Evolutionary conservation across 1,139 yeast genomes (phyloP).

Genomic region (Saccharomyces hybrid): DNA sequence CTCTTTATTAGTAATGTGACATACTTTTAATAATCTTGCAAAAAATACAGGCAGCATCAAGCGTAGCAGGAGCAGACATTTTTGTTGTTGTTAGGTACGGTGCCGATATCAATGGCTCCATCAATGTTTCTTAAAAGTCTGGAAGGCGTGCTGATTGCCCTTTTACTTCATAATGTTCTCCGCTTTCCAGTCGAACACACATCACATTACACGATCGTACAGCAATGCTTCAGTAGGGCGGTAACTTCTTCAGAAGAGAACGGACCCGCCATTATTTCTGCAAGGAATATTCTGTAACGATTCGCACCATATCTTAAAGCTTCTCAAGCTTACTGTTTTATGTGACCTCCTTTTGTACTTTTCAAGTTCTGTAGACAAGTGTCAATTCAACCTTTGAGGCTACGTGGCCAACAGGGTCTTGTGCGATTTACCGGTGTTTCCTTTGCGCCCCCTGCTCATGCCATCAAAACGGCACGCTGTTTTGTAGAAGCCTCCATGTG

Average conservation of each 20-base stretch:
- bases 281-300: not conserved
- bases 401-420: not conserved
- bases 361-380: not conserved
- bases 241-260: not conserved
- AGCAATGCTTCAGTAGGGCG: not conserved
- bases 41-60: conserved; percentile 63
- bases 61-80: conserved; percentile 19
- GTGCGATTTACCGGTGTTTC: not conserved
- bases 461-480: not conserved
- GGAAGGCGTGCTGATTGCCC: not conserved
- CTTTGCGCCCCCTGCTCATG: not conserved
- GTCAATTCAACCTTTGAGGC: not conserved
- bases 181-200: not conserved
- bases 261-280: not conserved
- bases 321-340: not conserved
- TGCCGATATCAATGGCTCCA: not conserved
- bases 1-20: conserved; percentile 14
- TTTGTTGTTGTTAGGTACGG: not conserved
- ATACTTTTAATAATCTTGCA: conserved; percentile 83
- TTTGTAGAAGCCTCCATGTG: not conserved
- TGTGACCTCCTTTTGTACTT: not conserved
- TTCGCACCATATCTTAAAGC: not conserved
- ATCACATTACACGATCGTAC: not conserved
- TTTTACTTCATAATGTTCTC: not conserved
- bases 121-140: not conserved